Percentiles rank a stretch among this genome's conserved stretches.
Evolutionary conservation across 768 basidiomycete species (phyloP).

Genomic region (Pisolithus sp.): DNA sequence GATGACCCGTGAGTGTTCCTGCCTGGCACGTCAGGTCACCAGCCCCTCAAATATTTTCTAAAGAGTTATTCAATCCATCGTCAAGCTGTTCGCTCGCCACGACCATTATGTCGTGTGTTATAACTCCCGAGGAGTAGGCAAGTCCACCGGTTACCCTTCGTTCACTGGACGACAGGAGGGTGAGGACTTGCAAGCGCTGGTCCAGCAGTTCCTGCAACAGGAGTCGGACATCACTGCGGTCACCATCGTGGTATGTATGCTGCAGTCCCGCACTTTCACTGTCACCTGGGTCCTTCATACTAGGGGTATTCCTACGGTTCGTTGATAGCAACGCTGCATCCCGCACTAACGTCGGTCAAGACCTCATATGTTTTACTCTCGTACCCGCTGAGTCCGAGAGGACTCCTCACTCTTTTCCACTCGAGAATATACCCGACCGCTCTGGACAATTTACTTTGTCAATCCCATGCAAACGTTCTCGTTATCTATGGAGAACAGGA

Average conservation of each 20-base stretch:
- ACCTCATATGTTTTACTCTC: conserved; percentile 68
- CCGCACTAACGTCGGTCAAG: conserved; percentile 42
- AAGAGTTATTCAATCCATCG: conserved; percentile 39
- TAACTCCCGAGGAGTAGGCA: conserved; percentile 75
- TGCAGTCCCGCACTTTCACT: background rate
- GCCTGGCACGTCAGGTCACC: background rate
- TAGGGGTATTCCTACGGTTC: conserved; percentile 83
- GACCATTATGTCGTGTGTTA: conserved; percentile 60
- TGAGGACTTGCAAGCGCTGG: conserved; percentile 58
- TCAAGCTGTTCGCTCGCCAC: conserved; percentile 33
- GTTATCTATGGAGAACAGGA: conserved; percentile 64
- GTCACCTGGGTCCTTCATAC: background rate
- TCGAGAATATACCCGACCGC: conserved; percentile 46
- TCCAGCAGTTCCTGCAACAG: conserved; percentile 44
- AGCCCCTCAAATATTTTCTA: background rate
- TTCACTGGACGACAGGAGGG: conserved; percentile 68
- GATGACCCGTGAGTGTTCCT: conserved; percentile 58
- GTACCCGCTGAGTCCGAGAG: conserved; percentile 66
- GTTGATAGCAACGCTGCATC: conserved; percentile 62
- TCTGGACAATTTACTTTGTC: conserved; percentile 43
- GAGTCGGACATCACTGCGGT: conserved; percentile 43
- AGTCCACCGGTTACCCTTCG: conserved; percentile 66
- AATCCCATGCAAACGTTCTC: conserved; percentile 47
- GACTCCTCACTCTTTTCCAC: conserved; percentile 64
- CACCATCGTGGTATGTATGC: conserved; percentile 49